Evolutionary conservation across 2,329 filamentous ascomycete genomes (phyloP), one percentile per base, ranked within the genome.

Genomic region (Stagonosporopsis vannaccii): DNA sequence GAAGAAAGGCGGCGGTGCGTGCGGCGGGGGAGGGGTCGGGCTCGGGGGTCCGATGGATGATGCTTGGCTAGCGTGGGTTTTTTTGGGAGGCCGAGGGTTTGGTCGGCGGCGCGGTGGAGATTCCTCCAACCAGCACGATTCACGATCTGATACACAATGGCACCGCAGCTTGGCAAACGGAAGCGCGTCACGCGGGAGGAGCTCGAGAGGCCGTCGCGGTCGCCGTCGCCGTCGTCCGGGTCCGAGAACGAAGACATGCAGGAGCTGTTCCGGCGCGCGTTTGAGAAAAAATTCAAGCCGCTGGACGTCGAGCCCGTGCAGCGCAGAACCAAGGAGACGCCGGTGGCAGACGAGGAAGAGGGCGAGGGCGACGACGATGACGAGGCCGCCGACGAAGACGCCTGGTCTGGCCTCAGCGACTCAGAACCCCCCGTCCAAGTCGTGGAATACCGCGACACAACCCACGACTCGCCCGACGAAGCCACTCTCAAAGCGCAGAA

Each of bases 221-320:
- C 70, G 17, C 60, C 67, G 1, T 69, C 72, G n/a, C 67, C 69
- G 5, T 66, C 64, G 20, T 68, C 68, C 25, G 57, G 42, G n/a
- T 68, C 67, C 3, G 66, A 72, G 42, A 65, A 73, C 36, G 80
- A 85, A 61, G 83, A 87, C 56, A 82, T 90, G 12, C 87, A 91
- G 65, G 91, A 89, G 52, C 84, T 93, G 55, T 91, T 99, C 69
- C 87, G 88, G 55, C 86, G 86, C 65, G 90, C 94, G 72, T 98
- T 98, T 72, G 95, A 97, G 77, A 86, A 91, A 25, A 88, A 90
- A 71, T 98, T 97, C 79, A 85, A 87, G 72, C 92, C 94, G 8
- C 75, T 97, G 35, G 81, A 81, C 11, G 57, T 65, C 15, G 69
- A 70, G 36, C 73, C 76, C 3, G 69, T 75, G 51, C 72, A 60